Evolutionary conservation across 2,329 filamentous ascomycete species (phyloP), one percentile per base, ranked within the genome.

Genomic region (Pezicula radicicola): DNA sequence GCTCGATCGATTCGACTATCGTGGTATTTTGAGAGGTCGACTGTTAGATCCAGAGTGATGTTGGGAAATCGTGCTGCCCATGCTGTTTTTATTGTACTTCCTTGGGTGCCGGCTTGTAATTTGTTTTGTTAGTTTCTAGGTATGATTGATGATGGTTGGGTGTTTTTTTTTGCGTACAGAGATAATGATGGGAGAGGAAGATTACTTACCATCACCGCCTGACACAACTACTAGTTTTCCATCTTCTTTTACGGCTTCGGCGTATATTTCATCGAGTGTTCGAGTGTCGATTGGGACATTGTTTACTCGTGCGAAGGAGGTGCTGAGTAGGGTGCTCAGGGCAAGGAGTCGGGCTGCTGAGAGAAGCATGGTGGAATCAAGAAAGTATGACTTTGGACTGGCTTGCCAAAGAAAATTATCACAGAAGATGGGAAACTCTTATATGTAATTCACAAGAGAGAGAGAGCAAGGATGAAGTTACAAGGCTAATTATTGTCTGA

Each of bases 21-120:
- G 55, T 78, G 78, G 55, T 81, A 82, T 58, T 81, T 82, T 53
- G 77, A 80, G 0, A 81, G 60, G 52, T 81, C 78, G 41, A 81
- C 75, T 0, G 78, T 80, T 35, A 79, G 46, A 56, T 81, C 79
- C 15, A 81, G 70, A 4, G 70, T 75, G 52, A 81, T 73, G 10
- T 71, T 70, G 0, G 78, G 77, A 77, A 74, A 80, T 73, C 80
- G 1, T 68, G 68, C 3, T 62, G 39, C 57, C 75, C 77, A 13
- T 78, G 53, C 1, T 10, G 27, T 49, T 72, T 60, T 33, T 72
- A 70, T 46, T 75, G 72, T 40, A 58, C 61, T 27, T 56, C 56
- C 51, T 78, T 40, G 37, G 15, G 37, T 74, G 28, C 42, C 42
- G n/a, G 42, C 42, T 45, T 25, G 27, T 3, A 25, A 40, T 21